Percentiles rank a stretch among this genome's conserved stretches.
Conservation (phyloP, 2,329 filamentous ascomycete genomes). For the Aspergillus sclerotialis region DNA sequence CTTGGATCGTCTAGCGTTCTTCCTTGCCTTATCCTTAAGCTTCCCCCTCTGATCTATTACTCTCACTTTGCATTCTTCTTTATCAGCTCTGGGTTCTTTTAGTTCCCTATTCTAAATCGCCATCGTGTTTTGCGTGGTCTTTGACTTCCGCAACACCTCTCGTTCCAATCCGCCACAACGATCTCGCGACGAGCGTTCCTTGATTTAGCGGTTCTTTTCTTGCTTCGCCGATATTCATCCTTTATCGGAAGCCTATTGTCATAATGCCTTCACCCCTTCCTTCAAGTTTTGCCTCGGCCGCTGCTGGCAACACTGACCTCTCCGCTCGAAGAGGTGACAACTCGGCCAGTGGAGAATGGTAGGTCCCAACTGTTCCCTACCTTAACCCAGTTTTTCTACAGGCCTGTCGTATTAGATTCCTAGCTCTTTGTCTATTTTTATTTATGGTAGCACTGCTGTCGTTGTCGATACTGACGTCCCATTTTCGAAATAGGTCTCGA, state of each 20-base stretch:
- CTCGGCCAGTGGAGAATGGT: constrained; percentile 65
- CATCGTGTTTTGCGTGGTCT: constrained; percentile 18
- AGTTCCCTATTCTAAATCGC: too few species aligned
- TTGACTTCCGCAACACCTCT: constrained; percentile 17
- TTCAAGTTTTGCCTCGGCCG: constrained; percentile 77
- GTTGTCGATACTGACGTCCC: constrained; percentile 11
- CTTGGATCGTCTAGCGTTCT: constrained; percentile 25
- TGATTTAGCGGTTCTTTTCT: constrained; percentile 13
- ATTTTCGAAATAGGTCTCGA: constrained; percentile 45
- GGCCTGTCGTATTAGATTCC: too few species aligned
- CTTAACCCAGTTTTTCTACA: constrained; percentile 4
- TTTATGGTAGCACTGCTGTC: constrained; percentile 3
- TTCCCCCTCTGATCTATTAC: constrained; percentile 5
- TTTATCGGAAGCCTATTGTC: constrained; percentile 14
- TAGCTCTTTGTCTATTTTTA: constrained; percentile 1
- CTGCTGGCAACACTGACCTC: constrained; percentile 65
- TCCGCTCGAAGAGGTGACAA: constrained; percentile 54
- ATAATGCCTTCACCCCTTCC: constrained; percentile 68
- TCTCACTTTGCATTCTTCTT: constrained; percentile 7
- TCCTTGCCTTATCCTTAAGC: constrained; percentile 11
- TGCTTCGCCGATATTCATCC: constrained; percentile 17
- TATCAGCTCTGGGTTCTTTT: background rate
- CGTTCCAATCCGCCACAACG: constrained; percentile 13
- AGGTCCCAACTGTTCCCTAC: constrained; percentile 29
- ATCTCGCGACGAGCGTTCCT: constrained; percentile 17